These are phyloP conservation scores for Shiraia sp. DNA, from an alignment of 2,329 filamentous ascomycete genomes.

Conservation along the genomic window DNA sequence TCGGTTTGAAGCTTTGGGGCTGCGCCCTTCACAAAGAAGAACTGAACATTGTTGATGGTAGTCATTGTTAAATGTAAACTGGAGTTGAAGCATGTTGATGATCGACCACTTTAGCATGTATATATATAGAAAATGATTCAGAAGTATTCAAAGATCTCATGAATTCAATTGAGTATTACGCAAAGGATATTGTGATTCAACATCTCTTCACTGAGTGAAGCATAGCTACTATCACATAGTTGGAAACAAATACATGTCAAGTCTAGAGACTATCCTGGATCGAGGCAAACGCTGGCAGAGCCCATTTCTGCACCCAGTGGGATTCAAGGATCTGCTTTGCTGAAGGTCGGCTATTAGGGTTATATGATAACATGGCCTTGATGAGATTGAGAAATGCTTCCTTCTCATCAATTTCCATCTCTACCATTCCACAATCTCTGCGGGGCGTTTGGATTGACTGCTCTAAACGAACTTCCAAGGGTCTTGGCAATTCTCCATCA, in stretches of 20 bases:
- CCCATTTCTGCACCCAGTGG: slow-evolving; percentile 15
- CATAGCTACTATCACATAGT: too few species aligned
- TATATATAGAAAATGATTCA: too few species aligned
- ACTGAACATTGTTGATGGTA: not conserved
- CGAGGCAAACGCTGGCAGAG: slow-evolving; percentile 3
- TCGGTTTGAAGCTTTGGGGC: not conserved
- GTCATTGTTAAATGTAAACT: not conserved
- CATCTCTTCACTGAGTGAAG: too few species aligned
- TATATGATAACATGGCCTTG: slow-evolving; percentile 10
- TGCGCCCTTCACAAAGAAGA: not conserved
- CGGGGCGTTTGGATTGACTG: slow-evolving; percentile 7
- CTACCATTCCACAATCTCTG: slow-evolving; percentile 4
- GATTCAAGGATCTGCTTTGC: slow-evolving; percentile 16
- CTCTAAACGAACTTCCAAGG: slow-evolving; percentile 9
- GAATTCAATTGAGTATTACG: too few species aligned
- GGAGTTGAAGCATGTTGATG: too few species aligned
- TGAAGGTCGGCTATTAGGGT: slow-evolving; percentile 8
- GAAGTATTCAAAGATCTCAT: too few species aligned
- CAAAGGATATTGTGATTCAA: too few species aligned
- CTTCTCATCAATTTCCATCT: slow-evolving; percentile 9
- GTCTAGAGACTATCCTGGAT: too few species aligned
- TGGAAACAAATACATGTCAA: too few species aligned
- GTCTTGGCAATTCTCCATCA: slow-evolving; percentile 3
- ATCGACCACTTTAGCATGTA: too few species aligned
- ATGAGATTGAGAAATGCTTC: slow-evolving; percentile 8